These are phyloP conservation scores for Rhizoctonia solani DNA, from an alignment of 1,284 basidiomycete species.

Conservation along the genomic window DNA sequence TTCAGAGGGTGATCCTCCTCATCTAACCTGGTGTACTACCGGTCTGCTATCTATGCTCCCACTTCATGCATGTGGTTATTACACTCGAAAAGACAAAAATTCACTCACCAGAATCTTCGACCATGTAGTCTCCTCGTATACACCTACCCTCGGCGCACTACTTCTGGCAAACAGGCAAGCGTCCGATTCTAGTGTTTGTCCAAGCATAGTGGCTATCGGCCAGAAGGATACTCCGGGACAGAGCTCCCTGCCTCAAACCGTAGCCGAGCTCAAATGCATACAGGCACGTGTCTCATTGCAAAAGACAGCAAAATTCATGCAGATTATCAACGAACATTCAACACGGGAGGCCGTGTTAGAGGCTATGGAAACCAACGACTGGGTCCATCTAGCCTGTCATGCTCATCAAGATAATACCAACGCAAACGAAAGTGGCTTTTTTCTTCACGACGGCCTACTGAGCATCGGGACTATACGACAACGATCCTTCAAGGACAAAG, in stretches of 20 bases:
- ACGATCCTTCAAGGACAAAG: background rate
- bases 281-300: background rate
- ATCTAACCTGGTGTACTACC: conserved; percentile 4
- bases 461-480: background rate
- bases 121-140: background rate
- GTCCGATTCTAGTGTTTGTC: background rate
- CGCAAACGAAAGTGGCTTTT: background rate
- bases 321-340: background rate
- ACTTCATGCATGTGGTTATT: background rate
- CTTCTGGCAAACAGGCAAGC: background rate
- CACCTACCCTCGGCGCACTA: background rate
- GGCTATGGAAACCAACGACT: background rate
- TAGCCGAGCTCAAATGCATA: too few species aligned
- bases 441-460: background rate
- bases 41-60: background rate
- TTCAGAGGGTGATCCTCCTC: background rate
- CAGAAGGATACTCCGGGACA: background rate
- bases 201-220: background rate
- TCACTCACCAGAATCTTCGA: background rate
- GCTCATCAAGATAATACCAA: background rate
- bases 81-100: too few species aligned
- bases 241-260: background rate
- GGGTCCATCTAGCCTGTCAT: background rate
- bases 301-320: background rate
- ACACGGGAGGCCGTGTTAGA: background rate